Evolutionary conservation across 2,329 filamentous ascomycete genomes (phyloP).

Genomic region (Trichophyton simii): DNA sequence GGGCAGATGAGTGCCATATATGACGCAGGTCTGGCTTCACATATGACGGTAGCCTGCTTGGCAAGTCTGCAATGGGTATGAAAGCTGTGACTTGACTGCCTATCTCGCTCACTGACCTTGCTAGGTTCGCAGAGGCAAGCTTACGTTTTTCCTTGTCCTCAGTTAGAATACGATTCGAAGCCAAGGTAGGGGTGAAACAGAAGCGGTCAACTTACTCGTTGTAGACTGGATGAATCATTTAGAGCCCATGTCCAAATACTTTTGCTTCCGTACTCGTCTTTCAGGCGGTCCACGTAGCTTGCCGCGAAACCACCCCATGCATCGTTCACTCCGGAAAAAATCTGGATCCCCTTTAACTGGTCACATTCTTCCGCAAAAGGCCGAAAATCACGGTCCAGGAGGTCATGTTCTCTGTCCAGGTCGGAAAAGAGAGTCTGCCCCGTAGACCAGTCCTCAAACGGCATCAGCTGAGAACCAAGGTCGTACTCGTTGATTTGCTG

Average conservation of each 20-base stretch:
- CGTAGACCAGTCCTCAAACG: conserved; percentile 63
- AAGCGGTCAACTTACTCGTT: conserved; percentile 9
- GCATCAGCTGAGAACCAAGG: conserved; percentile 63
- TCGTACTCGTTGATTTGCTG: conserved; percentile 82
- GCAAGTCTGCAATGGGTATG: conserved; percentile 58
- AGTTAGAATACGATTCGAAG: not conserved
- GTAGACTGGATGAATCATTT: conserved; percentile 33
- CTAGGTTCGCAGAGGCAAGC: conserved; percentile 58
- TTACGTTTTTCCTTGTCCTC: conserved; percentile 42
- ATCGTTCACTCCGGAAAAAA: conserved; percentile 60
- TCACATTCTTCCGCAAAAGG: conserved; percentile 89
- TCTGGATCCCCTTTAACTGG: conserved; percentile 74
- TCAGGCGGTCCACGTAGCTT: conserved; percentile 60
- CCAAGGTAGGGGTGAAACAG: conserved; percentile 27
- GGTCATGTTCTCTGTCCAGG: conserved; percentile 67
- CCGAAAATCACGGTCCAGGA: conserved; percentile 80
- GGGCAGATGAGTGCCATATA: conserved; percentile 66
- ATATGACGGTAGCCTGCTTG: conserved; percentile 43
- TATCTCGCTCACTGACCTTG: conserved; percentile 57
- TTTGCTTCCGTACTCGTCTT: conserved; percentile 84
- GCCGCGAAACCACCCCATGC: conserved; percentile 70
- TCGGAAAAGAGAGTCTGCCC: conserved; percentile 64
- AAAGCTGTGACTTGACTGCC: conserved; percentile 62
- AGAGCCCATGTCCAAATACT: conserved; percentile 79
- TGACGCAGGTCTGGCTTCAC: conserved; percentile 51